These are phyloP conservation scores for Sicyos baderoa DNA, from an alignment of 306 rosid genomes.

Conservation along the genomic window DNA sequence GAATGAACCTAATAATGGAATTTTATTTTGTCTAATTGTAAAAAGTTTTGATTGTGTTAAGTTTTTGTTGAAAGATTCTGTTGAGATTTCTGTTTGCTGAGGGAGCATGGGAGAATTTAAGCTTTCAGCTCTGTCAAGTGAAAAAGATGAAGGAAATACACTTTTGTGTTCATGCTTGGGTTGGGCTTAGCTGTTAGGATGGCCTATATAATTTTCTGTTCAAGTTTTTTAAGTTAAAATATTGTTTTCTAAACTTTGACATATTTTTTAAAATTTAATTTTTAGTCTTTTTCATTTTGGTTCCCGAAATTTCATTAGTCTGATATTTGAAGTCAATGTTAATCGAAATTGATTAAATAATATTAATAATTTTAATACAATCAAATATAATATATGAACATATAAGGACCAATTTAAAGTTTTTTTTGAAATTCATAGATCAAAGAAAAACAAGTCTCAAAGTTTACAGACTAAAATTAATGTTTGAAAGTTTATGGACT, in stretches of 20 bases:
- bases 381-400: too few relatives aligned
- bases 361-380: too few relatives aligned
- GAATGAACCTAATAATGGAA: background rate
- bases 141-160: background rate
- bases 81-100: background rate
- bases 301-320: background rate
- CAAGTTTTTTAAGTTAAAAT: too few relatives aligned
- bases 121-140: background rate
- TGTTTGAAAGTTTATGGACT: background rate
- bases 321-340: too few relatives aligned
- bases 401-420: too few relatives aligned
- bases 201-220: background rate
- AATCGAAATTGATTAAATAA: background rate
- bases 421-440: too few relatives aligned
- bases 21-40: background rate
- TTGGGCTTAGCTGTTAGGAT: background rate
- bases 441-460: too few relatives aligned
- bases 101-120: background rate
- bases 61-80: background rate
- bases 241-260: too few relatives aligned
- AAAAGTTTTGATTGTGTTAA: conserved; percentile 3
- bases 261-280: too few relatives aligned
- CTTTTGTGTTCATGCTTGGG: background rate
- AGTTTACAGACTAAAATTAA: background rate
- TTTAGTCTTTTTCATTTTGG: background rate